Evolutionary conservation across 1,139 yeast genomes (phyloP).

Genomic region (Barnettozyma hawaiiensis): DNA sequence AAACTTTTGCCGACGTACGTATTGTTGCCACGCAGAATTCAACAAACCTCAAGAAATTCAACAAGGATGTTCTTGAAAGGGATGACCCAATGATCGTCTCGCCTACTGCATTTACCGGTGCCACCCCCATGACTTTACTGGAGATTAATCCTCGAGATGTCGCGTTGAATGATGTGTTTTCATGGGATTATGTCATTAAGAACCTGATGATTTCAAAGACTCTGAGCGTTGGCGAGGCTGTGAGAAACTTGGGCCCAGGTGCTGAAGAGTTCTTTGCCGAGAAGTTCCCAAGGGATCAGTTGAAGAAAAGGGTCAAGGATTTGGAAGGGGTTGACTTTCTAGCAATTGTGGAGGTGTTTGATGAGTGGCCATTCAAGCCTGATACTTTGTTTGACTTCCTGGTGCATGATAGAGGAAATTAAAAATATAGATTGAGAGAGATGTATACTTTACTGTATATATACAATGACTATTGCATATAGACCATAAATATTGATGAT

Average conservation of each 20-base stretch:
- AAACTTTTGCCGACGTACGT: conserved; percentile 49
- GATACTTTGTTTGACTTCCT: conserved; percentile 29
- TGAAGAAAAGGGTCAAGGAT: conserved; percentile 43
- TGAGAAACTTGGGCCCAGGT: conserved; percentile 72
- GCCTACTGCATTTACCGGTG: conserved; percentile 16
- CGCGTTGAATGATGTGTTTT: conserved; percentile 41
- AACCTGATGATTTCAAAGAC: conserved; percentile 53
- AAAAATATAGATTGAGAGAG: neutral
- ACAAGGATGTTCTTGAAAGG: conserved; percentile 16
- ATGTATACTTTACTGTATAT: no score
- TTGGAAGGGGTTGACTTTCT: conserved; percentile 51
- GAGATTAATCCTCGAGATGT: conserved; percentile 52
- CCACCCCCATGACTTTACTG: conserved; percentile 35
- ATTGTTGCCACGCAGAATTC: conserved; percentile 43
- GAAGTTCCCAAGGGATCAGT: conserved; percentile 33
- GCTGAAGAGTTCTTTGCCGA: conserved; percentile 58
- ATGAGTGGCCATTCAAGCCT: conserved; percentile 87
- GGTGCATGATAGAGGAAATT: conserved; percentile 6
- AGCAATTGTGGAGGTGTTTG: conserved; percentile 46
- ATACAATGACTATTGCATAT: neutral
- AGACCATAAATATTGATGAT: neutral
- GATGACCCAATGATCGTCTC: conserved; percentile 26
- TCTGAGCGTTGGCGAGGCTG: conserved; percentile 42
- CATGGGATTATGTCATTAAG: conserved; percentile 63
- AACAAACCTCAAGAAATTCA: conserved; percentile 17